phyloP scores from a whole-genome alignment of 176 grass and related monocot species.

The Musa itinerans region DNA sequence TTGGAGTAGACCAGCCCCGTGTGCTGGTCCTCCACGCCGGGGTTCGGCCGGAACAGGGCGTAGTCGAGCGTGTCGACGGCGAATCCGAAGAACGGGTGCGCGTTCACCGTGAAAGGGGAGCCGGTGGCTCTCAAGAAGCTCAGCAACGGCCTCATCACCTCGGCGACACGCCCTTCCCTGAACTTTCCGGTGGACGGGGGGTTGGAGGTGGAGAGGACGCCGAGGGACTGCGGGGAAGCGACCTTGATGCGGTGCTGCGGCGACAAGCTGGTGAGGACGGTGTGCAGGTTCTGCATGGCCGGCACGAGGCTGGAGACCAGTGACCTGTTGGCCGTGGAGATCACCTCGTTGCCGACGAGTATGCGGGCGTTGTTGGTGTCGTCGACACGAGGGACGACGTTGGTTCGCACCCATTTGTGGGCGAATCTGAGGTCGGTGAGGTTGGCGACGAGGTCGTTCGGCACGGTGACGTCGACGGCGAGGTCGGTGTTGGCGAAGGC shows the following conservation, averaged over 20 bases:
- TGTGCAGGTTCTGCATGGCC: slow-evolving; percentile 64
- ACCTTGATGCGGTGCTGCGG: slow-evolving; percentile 38
- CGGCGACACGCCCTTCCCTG: slow-evolving; percentile 33
- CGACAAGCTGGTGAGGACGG: slow-evolving; percentile 33
- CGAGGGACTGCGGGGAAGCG: slow-evolving; percentile 62
- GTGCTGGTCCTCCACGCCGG: slow-evolving; percentile 37
- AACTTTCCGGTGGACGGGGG: slow-evolving; percentile 51
- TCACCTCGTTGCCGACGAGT: slow-evolving; percentile 59
- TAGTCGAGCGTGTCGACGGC: slow-evolving; percentile 42
- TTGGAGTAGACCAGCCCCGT: slow-evolving; percentile 53
- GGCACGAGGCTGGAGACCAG: slow-evolving; percentile 43
- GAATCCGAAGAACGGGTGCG: slow-evolving; percentile 74
- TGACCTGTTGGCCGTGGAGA: slow-evolving; percentile 48
- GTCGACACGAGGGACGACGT: slow-evolving; percentile 32
- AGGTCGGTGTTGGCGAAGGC: slow-evolving; percentile 58
- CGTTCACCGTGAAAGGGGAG: slow-evolving; percentile 79
- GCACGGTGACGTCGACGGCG: slow-evolving; percentile 52
- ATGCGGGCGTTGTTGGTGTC: slow-evolving; percentile 44
- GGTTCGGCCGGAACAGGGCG: slow-evolving; percentile 49
- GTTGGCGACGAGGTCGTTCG: slow-evolving; percentile 36
- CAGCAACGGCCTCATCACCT: slow-evolving; percentile 43
- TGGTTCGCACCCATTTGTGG: slow-evolving; percentile 34
- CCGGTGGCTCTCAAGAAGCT: slow-evolving; percentile 53
- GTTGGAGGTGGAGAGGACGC: slow-evolving; percentile 36
- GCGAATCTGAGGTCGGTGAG: slow-evolving; percentile 30